These are phyloP conservation scores for Phenoliferia sp. DNA, from an alignment of 1,284 basidiomycete species.

Conservation along the genomic window DNA sequence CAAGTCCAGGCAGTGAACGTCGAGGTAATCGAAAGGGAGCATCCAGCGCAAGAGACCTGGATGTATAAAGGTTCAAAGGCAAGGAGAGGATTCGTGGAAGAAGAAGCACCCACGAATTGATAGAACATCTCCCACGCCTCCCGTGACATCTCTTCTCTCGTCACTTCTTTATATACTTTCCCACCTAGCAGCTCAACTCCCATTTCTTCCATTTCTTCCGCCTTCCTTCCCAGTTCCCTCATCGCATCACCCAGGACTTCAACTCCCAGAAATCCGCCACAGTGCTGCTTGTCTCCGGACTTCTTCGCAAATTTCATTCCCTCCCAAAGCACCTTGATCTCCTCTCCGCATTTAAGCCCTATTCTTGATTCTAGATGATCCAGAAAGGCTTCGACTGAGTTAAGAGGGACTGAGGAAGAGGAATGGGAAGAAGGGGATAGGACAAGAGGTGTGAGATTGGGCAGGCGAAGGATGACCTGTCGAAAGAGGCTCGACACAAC, in stretches of 20 bases:
- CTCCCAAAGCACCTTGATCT: constrained; percentile 16
- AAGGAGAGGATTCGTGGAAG: background rate
- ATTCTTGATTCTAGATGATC: constrained; percentile 15
- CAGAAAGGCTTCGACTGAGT: constrained; percentile 11
- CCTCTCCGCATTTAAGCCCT: background rate
- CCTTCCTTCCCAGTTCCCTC: constrained; percentile 13
- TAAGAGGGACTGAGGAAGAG: background rate
- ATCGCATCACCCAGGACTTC: constrained; percentile 15
- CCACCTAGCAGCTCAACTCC: constrained; percentile 27
- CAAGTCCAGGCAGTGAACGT: constrained; percentile 11
- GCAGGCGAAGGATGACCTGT: constrained; percentile 20
- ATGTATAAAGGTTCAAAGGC: constrained; percentile 1
- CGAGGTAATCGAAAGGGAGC: constrained; percentile 18
- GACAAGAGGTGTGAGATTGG: constrained; percentile 16
- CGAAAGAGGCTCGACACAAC: constrained; percentile 18
- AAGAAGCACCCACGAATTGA: constrained; percentile 28
- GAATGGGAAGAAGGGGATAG: background rate
- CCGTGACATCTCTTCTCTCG: constrained; percentile 1
- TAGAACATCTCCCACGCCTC: constrained; percentile 34
- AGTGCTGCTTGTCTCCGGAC: background rate
- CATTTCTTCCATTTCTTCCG: background rate
- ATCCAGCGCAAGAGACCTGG: constrained; percentile 31
- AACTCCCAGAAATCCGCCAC: constrained; percentile 18
- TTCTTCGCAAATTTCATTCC: constrained; percentile 21
- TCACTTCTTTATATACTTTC: constrained; percentile 20